Conservation (phyloP, 805 yeast species). For the Saccharomycopsis sp. region DNA sequence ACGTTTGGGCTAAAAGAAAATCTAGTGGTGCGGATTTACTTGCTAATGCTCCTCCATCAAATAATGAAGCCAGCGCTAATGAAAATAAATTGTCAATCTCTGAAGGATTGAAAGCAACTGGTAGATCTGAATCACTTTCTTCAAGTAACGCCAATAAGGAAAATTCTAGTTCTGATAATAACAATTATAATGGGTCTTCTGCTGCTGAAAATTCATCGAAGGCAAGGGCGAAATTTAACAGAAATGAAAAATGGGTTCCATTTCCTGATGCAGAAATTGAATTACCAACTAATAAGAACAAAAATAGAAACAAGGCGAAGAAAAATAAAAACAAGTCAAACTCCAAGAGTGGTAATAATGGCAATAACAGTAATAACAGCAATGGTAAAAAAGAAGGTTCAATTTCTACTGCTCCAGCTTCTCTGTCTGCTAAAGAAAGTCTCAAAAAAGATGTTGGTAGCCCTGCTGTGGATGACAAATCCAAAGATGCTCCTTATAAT, state of each 20-base stretch:
- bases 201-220: too few relatives aligned
- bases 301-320: constrained; percentile 1
- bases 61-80: not conserved
- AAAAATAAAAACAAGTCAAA: constrained; percentile 4
- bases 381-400: not conserved
- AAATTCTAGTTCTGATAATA: not conserved
- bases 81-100: not conserved
- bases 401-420: too few relatives aligned
- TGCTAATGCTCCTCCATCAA: too few relatives aligned
- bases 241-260: constrained; percentile 20
- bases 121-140: too few relatives aligned
- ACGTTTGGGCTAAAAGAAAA: constrained; percentile 18
- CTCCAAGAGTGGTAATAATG: constrained; percentile 1
- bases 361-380: not conserved
- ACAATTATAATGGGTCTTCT: not conserved
- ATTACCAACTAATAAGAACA: constrained; percentile 6
- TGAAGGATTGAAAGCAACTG: too few relatives aligned
- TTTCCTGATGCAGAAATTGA: constrained; percentile 21
- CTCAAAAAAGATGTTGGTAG: not conserved
- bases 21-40: not conserved
- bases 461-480: not conserved
- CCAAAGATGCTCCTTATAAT: not conserved
- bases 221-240: constrained; percentile 10
- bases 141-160: too few relatives aligned
- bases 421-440: not conserved